Base-by-base conservation (phyloP, 495 filamentous ascomycete genomes). In the Cercophora sp. region DNA sequence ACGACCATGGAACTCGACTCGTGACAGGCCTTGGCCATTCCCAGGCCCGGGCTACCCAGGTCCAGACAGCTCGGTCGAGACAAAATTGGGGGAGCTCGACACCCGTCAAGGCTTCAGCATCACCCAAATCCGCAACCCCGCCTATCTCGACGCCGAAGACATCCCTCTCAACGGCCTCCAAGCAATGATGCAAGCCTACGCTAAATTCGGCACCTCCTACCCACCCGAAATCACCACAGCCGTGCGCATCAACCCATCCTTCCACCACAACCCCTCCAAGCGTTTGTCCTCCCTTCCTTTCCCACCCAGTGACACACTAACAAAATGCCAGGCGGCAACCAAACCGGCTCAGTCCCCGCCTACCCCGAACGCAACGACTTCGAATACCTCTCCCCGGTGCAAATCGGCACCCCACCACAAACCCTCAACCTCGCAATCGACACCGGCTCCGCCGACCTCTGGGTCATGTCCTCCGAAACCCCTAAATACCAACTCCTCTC, bases 371-470 rank as follows among this genome's bases (percentile, higher is more conserved):
- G 63, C 10, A 68, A 78, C 57, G 85, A 87, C 57, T 51, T 59
- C 11, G 77, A 84, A 64, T 89, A 87, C 58, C 60, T 88, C 51
- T 80, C 76, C 24, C 83, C 84, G 15, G 84, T 89, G 49, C 69
- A 64, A 6, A 68, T 88, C 54, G 85, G 85, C 50, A 67, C 62
- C 0, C 66, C 66, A 0, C 72, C 70, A 8, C 77, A 80, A 37
- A 81, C 76, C 11, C 55, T 88, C 58, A 77, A 82, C 58, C 59
- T 88, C 56, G 81, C 85, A 58, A 78, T 87, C 60, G 86, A 89
- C 59, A 87, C 85, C 43, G 85, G 85, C 2, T 85, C 81, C 37
- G 80, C 85, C 35, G 85, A 89, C 67, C 77, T 89, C 19, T 56
- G 57, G 57, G 48, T 56, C 27, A n/a, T 60, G 20, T 52, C 57